Conservation (phyloP, 257 asterid species). For the Solanum ossicruentum region DNA sequence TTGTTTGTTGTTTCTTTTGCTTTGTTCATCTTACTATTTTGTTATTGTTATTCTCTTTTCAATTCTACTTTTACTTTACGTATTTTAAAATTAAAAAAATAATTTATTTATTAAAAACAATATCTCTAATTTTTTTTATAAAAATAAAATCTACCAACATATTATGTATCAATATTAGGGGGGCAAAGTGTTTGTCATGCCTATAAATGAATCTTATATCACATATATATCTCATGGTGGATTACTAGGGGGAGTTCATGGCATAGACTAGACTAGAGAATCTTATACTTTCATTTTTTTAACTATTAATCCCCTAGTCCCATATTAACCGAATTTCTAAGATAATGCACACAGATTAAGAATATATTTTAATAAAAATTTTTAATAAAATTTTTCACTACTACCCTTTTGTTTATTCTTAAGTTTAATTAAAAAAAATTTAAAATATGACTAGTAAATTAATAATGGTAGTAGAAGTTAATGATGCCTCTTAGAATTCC, state of each 20-base stretch:
- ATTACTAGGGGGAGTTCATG: neutral
- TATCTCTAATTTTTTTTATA: neutral
- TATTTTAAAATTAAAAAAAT: neutral
- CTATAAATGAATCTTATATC: neutral
- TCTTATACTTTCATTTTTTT: neutral
- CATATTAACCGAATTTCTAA: no score
- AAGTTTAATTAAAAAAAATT: no score
- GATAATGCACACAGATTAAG: no score
- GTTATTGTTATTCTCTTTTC: neutral
- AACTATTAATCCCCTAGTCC: no score
- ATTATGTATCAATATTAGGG: neutral
- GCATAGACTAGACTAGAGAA: neutral
- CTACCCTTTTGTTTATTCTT: no score
- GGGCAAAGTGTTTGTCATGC: neutral
- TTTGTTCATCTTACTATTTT: neutral
- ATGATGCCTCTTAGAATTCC: no score
- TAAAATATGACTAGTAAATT: no score
- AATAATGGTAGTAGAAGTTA: no score
- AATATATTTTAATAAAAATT: no score
- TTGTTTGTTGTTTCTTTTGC: neutral
- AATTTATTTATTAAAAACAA: neutral
- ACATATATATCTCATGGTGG: neutral
- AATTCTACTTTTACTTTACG: neutral
- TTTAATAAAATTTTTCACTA: no score
- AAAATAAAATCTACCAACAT: no score